Conservation (phyloP, 1,139 yeast species). For the Debaryomycetaceae sp. region DNA sequence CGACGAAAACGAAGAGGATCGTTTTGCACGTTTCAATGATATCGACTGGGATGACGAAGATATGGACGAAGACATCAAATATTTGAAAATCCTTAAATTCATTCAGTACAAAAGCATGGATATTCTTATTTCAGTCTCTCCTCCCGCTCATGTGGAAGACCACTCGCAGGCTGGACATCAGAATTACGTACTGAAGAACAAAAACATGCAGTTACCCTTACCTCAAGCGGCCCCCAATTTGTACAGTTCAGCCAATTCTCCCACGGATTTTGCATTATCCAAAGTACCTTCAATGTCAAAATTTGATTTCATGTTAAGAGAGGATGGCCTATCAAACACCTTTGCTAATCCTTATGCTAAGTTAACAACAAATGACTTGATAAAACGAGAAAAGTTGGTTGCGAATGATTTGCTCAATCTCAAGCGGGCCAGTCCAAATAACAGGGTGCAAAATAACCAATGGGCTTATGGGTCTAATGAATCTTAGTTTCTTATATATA, state of each 20-base stretch:
- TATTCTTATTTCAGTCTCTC: background rate
- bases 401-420: constrained; percentile 34
- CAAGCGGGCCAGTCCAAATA: constrained; percentile 10
- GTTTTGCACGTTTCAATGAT: constrained; percentile 17
- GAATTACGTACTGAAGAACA: background rate
- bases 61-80: constrained; percentile 49
- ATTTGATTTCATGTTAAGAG: constrained; percentile 29
- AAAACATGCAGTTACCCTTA: background rate
- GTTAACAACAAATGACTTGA: constrained; percentile 16
- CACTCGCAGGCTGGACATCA: background rate
- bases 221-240: background rate
- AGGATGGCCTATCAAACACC: constrained; percentile 22
- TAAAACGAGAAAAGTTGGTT: constrained; percentile 35
- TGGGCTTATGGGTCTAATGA: constrained; percentile 1
- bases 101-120: constrained; percentile 35
- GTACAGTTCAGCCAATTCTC: background rate
- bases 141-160: background rate
- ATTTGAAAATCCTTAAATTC: constrained; percentile 41
- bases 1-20: constrained; percentile 28
- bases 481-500: background rate
- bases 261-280: constrained; percentile 6
- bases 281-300: constrained; percentile 28
- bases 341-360: constrained; percentile 11
- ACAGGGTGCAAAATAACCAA: constrained; percentile 1
- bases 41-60: constrained; percentile 53